A percentile compares a stretch with the other conserved stretches of the same genome.
phyloP scores from a whole-genome alignment of 2,329 filamentous ascomycete genomes.

The Monosporascus sp. region DNA sequence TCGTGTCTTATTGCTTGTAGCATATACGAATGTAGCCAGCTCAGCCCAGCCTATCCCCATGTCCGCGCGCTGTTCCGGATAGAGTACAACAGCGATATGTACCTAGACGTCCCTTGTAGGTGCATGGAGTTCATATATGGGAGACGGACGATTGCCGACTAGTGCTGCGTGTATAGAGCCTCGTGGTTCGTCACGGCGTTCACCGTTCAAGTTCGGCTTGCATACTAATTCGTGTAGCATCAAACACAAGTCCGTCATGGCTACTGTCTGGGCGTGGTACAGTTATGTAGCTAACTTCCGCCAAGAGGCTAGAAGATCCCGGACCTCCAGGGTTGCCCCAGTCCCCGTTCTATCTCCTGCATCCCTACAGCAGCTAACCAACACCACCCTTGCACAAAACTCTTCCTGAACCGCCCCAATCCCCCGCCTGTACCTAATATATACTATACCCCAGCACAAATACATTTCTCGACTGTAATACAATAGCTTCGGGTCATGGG shows the following conservation, averaged over 20 bases:
- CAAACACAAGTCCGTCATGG: neutral
- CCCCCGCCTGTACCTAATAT: neutral
- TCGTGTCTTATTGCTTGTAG: neutral
- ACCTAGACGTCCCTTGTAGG: neutral
- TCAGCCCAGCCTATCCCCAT: neutral
- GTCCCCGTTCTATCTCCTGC: neutral
- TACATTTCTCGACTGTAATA: neutral
- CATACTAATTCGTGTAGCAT: neutral
- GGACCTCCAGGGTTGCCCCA: neutral
- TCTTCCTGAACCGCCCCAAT: neutral
- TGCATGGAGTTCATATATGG: neutral
- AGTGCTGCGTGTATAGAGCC: neutral
- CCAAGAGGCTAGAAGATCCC: neutral
- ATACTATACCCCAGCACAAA: neutral
- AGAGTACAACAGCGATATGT: neutral
- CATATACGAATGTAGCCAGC: neutral
- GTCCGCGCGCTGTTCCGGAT: neutral
- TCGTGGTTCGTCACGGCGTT: neutral
- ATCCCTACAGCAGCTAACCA: neutral
- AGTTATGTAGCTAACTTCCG: neutral
- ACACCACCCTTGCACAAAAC: neutral
- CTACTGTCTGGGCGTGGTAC: neutral
- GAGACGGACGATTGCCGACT: neutral
- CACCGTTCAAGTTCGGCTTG: neutral
- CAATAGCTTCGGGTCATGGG: neutral